A percentile compares a stretch with the other conserved stretches of the same genome.
Conservation (phyloP, 176 grass and related monocot genomes). For the Musa schizocarpa region DNA sequence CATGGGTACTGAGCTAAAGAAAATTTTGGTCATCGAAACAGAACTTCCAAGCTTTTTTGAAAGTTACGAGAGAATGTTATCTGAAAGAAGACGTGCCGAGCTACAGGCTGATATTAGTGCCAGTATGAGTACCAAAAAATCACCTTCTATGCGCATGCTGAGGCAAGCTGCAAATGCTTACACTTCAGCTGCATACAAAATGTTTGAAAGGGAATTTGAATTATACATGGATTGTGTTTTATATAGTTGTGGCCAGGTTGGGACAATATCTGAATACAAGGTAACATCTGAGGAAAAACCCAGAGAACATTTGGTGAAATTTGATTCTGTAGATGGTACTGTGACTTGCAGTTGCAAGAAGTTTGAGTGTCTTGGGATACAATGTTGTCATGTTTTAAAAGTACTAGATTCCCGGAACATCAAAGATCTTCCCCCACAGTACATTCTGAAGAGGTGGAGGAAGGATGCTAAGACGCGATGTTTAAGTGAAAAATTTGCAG, state of each 20-base stretch:
- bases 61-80: slow-evolving; percentile 57
- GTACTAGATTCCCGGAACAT: slow-evolving; percentile 91
- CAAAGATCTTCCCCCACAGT: slow-evolving; percentile 64
- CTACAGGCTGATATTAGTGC: slow-evolving; percentile 55
- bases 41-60: slow-evolving; percentile 67
- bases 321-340: slow-evolving; percentile 59
- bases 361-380: slow-evolving; percentile 78
- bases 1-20: slow-evolving; percentile 52
- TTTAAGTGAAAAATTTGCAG: slow-evolving; percentile 29
- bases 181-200: slow-evolving; percentile 83
- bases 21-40: slow-evolving; percentile 41
- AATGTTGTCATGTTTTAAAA: slow-evolving; percentile 74
- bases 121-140: slow-evolving; percentile 52
- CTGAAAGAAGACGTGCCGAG: slow-evolving; percentile 51
- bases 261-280: slow-evolving; percentile 60
- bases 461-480: slow-evolving; percentile 60
- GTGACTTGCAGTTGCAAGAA: slow-evolving; percentile 67
- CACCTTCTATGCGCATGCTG: slow-evolving; percentile 80
- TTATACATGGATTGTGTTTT: slow-evolving; percentile 93
- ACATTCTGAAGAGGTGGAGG: slow-evolving; percentile 80
- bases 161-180: slow-evolving; percentile 75
- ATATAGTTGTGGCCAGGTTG: slow-evolving; percentile 55
- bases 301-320: slow-evolving; percentile 76
- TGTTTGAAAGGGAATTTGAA: slow-evolving; percentile 97
- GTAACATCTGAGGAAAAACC: slow-evolving; percentile 49